These are phyloP conservation scores for Lentinula sp. DNA, from an alignment of 768 basidiomycete species.

Conservation along the genomic window DNA sequence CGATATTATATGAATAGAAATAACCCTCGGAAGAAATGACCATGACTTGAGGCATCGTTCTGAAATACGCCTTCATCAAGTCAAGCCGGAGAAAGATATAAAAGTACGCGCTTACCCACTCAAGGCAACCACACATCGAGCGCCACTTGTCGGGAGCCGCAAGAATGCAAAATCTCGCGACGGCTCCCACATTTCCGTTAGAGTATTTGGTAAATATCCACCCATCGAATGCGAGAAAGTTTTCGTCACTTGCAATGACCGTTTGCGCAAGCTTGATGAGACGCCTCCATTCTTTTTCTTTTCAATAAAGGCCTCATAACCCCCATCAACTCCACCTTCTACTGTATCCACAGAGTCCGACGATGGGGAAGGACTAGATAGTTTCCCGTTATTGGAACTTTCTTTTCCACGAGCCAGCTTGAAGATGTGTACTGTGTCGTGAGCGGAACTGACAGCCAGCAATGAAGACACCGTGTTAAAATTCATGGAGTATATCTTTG, in stretches of 20 bases:
- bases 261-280: conserved; percentile 40
- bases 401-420: conserved; percentile 47
- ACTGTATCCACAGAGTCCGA: conserved; percentile 60
- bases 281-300: conserved; percentile 56
- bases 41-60: conserved; percentile 95
- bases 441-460: conserved; percentile 87
- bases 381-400: conserved; percentile 13
- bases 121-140: conserved; percentile 82
- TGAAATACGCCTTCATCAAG: conserved; percentile 18
- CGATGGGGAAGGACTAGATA: conserved; percentile 42
- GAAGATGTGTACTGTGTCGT: conserved; percentile 96
- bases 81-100: neutral
- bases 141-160: conserved; percentile 71
- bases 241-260: conserved; percentile 72
- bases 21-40: conserved; percentile 94
- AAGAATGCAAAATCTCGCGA: conserved; percentile 90
- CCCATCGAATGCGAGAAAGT: conserved; percentile 73
- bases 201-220: conserved; percentile 78
- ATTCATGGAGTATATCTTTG: conserved; percentile 71
- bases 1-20: conserved; percentile 94
- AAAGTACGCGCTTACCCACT: conserved; percentile 57
- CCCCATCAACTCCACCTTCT: conserved; percentile 59
- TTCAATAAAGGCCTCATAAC: conserved; percentile 84
- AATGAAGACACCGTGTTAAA: conserved; percentile 83
- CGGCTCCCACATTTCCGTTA: conserved; percentile 98